A percentile compares a stretch with the other conserved stretches of the same genome.
Evolutionary conservation across 2,329 filamentous ascomycete genomes (phyloP).

Genomic region (Thelonectria discophora): DNA sequence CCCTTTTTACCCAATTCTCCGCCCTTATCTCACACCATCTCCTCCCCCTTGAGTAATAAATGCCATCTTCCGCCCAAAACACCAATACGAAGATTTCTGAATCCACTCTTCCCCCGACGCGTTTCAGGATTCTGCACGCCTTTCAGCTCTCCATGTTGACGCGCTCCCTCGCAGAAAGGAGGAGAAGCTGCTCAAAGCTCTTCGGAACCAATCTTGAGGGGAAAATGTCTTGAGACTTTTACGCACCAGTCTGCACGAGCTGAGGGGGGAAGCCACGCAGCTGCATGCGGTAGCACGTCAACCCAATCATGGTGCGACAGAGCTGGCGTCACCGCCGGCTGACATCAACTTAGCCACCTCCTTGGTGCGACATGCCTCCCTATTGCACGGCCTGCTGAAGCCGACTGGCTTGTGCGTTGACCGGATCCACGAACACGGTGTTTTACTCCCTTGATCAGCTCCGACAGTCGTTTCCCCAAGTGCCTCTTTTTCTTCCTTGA

Average conservation of each 20-base stretch:
- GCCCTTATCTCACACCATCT: background rate
- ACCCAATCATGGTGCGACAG: slow-evolving; percentile 15
- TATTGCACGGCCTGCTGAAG: background rate
- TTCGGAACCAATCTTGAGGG: background rate
- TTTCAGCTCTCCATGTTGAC: background rate
- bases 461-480: background rate
- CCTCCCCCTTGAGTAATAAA: background rate
- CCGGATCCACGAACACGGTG: background rate
- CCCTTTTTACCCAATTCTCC: background rate
- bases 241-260: background rate
- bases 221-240: background rate
- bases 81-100: background rate
- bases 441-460: background rate
- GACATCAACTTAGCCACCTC: slow-evolving; percentile 10
- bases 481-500: background rate
- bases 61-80: background rate
- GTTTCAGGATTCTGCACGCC: slow-evolving; percentile 2
- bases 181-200: background rate
- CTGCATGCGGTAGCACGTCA: slow-evolving; percentile 5
- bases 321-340: slow-evolving; percentile 1
- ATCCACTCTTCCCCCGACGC: background rate
- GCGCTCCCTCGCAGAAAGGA: background rate
- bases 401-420: slow-evolving; percentile 13
- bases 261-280: background rate
- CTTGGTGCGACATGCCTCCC: slow-evolving; percentile 13